phyloP scores from a whole-genome alignment of 2,329 filamentous ascomycete genomes.

The Sphaerulina musiva region DNA sequence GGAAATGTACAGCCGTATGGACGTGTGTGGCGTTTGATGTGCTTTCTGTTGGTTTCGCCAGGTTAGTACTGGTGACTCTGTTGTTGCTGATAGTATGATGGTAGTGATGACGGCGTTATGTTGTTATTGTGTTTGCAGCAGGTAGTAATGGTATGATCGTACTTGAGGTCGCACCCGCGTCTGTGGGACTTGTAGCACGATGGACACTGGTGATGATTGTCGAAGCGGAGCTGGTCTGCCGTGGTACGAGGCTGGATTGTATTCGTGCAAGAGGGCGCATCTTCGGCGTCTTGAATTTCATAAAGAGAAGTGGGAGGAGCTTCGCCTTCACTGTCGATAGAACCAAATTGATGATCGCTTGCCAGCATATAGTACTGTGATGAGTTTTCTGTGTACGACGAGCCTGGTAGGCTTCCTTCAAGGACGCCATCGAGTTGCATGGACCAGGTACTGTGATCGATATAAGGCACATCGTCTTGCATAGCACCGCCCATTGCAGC shows the following conservation, averaged over 20 bases:
- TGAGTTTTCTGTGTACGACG: background rate
- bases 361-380: background rate
- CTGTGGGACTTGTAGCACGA: slow-evolving; percentile 21
- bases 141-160: slow-evolving; percentile 11
- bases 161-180: slow-evolving; percentile 39
- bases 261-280: no score
- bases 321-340: background rate
- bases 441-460: background rate
- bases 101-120: background rate
- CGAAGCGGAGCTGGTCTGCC: background rate
- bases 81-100: background rate
- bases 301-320: no score
- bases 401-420: background rate
- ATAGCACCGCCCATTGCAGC: slow-evolving; percentile 14
- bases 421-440: background rate
- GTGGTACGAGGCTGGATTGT: background rate
- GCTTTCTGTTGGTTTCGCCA: slow-evolving; percentile 55
- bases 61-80: background rate
- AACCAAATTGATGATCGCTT: background rate
- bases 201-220: slow-evolving; percentile 9
- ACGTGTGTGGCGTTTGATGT: slow-evolving; percentile 70
- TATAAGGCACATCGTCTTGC: background rate
- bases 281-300: background rate
- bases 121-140: background rate
- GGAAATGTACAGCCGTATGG: slow-evolving; percentile 76